A percentile compares a stretch with the other conserved stretches of the same genome.
Evolutionary conservation across 2,329 filamentous ascomycete species (phyloP).

Genomic region (Tolypocladium album): DNA sequence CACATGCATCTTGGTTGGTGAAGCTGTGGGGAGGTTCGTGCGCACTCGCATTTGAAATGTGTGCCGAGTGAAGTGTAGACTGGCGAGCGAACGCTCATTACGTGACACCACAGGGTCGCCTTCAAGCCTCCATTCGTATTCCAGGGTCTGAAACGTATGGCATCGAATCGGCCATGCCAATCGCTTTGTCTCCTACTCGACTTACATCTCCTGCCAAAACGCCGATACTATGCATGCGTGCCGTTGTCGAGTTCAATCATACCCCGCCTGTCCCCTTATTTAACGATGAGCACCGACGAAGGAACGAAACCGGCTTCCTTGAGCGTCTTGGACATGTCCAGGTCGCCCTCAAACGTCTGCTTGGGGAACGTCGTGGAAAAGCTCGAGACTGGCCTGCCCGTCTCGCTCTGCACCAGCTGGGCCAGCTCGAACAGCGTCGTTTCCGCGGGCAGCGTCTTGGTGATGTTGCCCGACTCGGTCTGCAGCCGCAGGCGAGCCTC

Average conservation of each 20-base stretch:
- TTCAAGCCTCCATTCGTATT: not conserved
- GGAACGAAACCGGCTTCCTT: conserved; percentile 88
- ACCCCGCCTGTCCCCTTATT: conserved; percentile 21
- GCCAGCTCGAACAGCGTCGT: conserved; percentile 91
- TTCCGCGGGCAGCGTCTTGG: conserved; percentile 80
- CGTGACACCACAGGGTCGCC: not conserved
- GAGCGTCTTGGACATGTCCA: conserved; percentile 80
- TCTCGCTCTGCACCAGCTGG: conserved; percentile 61
- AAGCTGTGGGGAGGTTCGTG: not conserved
- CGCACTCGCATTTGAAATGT: not conserved
- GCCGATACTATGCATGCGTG: not conserved
- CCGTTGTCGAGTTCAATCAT: not conserved
- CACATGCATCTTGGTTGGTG: conserved; percentile 12
- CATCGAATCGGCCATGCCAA: not conserved
- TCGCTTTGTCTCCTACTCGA: not conserved
- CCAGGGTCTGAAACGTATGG: not conserved
- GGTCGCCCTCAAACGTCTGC: conserved; percentile 59
- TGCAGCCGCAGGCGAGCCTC: conserved; percentile 78
- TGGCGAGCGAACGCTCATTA: not conserved
- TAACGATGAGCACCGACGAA: conserved; percentile 78
- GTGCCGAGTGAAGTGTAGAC: not conserved
- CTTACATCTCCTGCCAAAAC: not conserved
- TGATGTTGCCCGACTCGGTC: conserved; percentile 59
- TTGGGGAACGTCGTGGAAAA: conserved; percentile 83
- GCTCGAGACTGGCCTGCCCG: conserved; percentile 56